Evolutionary conservation across 2,329 filamentous ascomycete genomes (phyloP), one percentile per base, ranked within the genome.

Genomic region (Capronia epimyces): DNA sequence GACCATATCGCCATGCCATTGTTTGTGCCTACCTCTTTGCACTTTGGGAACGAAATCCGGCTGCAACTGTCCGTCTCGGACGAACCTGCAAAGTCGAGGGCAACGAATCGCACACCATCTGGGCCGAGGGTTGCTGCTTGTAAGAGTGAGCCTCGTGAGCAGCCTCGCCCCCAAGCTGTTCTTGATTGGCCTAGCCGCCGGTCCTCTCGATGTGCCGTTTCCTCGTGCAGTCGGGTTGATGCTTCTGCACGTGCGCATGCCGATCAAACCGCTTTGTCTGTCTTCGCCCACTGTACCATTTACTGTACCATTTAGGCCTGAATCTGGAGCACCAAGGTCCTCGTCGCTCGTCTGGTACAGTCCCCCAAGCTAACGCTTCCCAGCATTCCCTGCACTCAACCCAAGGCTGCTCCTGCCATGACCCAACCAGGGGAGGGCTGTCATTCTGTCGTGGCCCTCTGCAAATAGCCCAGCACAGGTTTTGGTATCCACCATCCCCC

Each of bases 141-240:
- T 34, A 9, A 40, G 34, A 25, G 39, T 37, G 41, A 49, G 47
- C 47, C 40, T 49, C 39, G 47, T 24, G 27, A 25, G 25, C 29
- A 43, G 47, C 47, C 40, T 49, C 34, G 40, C 22, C n/a, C 41
- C 13, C 16, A 32, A 43, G 13, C 10, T 27, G 16, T 15, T 27
- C 10, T 10, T 27, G 20, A 43, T 43, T 43, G 40, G 40, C 15
- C 22, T 27, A n/a, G 9, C 5, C 13, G 15, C 13, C 27, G 27
- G 27, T 29, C 15, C 21, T 40, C 16, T 16, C 37, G 3, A 15
- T 6, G 15, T 40, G 8, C 3, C 37, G 20, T 42, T 25, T 8
- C 39, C 13, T 16, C 21, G 36, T 20, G 39, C 24, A 27, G 21
- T 25, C 39, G 9, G 39, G 20, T 25, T 42, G 21, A 15, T 25